Evolutionary conservation across 164 flowering plant species (phyloP), one percentile per base, ranked within the genome.

Genomic region (Aristolochia contorta): DNA sequence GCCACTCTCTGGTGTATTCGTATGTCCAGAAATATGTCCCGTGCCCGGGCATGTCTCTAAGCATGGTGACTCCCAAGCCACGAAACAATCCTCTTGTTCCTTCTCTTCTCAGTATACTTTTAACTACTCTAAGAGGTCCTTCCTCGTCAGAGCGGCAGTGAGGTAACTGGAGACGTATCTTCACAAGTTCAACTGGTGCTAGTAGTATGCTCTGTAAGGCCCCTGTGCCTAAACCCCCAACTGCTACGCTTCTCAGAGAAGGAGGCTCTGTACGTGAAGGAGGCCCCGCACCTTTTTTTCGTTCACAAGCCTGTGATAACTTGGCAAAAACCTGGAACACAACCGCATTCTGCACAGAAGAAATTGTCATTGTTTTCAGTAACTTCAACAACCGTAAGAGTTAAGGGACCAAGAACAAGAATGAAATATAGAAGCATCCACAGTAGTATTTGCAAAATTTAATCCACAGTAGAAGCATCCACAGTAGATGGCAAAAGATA

Each of bases 231-330:
- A 87, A 16, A 37, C 95, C 96, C 30, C 80, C 97, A 1, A 93
- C 33, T 27, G 82, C 82, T 12, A 88, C 92, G 3, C 89, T 82
- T 73, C 60, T 86, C 76, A 76, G 85, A 0, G 96, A 82, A n/a
- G 96, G 94, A 20, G 98, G 91, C 19, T 86, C 92, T 2, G 49
- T 66, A 16, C n/a, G n/a, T n/a, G 96, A 82, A n/a, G 96, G 94
- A 20, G 98, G 91, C 19, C 85, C 92, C 1, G 49, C 65, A 16
- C 57, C 9, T 18, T 73, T 23, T 77, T 67, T 46, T 18, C 75
- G 47, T 69, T 80, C 81, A 33, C 77, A 75, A 43, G 89, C 78
- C 61, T 90, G 75, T 0, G 94, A 84, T 18, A 90, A 77, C 55
- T 81, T 74, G 0, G 97, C 96, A 58, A 82, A 84, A 47, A 72